Base-by-base conservation (phyloP, 768 basidiomycete species). In the Dentipellis sp. region DNA sequence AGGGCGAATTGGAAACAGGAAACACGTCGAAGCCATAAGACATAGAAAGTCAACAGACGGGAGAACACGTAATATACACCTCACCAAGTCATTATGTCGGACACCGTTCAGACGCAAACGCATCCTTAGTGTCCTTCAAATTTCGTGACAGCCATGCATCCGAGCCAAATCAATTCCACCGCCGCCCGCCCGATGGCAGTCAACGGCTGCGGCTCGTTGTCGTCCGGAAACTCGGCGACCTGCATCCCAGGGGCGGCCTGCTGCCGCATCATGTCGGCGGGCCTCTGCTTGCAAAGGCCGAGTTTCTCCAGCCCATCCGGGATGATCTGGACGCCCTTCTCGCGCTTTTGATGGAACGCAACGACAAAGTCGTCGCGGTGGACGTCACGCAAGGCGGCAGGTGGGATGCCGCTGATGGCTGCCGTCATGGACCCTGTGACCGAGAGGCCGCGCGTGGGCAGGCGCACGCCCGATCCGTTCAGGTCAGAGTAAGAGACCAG, bases 281-380 rank as follows among this genome's bases (percentile, higher is more conserved):
- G 54, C 47, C 62, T 63, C 35, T 61, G 62, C 37, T 61, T 63
- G 51, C 84, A 84, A 59, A 94, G 71, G 0, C 89, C 90, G 55
- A 94, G 75, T 66, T 83, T 80, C 60, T 82, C 77, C 54, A 94
- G 75, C 0, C 89, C 91, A 50, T 94, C 84, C 0, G 86, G 79
- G n/a, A 83, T 68, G 59, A 94, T 91, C 67, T 90, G 83, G 52
- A 94, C 79, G 4, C 89, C 89, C 0, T 72, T 68, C 34, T 83
- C 78, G 19, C 84, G 79, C 22, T 81, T 78, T 52, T 76, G 69
- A 60, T 85, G 90, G 1, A 79, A 68, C 10, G 83, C 86, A 46
- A 89, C 76, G 55, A 85, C 66, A 23, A 75, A 77, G 54, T 76
- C 73, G 36, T 59, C 68, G 56, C 68, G 63, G 34, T 70, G 67